Evolutionary conservation across 2,329 filamentous ascomycete species (phyloP).

Genomic region (Alternaria triticimaculans): DNA sequence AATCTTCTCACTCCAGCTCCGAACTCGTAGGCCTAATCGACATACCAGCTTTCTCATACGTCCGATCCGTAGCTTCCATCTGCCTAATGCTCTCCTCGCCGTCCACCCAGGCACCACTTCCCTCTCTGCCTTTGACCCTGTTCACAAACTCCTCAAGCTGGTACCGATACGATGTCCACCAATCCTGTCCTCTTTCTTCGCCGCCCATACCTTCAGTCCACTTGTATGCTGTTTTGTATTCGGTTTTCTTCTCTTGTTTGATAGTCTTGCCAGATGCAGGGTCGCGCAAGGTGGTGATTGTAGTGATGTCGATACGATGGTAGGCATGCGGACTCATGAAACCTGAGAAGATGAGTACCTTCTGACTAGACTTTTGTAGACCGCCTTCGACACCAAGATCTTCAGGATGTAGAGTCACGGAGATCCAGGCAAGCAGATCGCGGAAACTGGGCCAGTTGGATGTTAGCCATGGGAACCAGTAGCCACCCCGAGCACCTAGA

Average conservation of each 20-base stretch:
- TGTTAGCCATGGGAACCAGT: conserved; percentile 28
- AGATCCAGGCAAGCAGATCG: conserved; percentile 12
- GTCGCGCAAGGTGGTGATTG: conserved; percentile 2
- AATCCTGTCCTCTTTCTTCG: conserved; percentile 27
- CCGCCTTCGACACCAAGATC: conserved; percentile 11
- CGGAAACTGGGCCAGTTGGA: conserved; percentile 25
- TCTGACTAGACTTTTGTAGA: conserved; percentile 13
- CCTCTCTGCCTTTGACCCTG: conserved; percentile 34
- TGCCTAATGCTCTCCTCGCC: conserved; percentile 44
- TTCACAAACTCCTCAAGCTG: conserved; percentile 48
- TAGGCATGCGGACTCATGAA: conserved; percentile 31
- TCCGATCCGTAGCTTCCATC: conserved; percentile 46
- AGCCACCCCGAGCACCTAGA: conserved; percentile 22
- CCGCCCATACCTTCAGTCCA: conserved; percentile 41
- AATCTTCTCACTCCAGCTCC: conserved; percentile 3
- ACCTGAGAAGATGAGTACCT: conserved; percentile 18
- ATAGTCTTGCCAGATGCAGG: conserved; percentile 9
- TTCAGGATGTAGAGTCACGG: conserved; percentile 16
- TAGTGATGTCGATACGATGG: conserved; percentile 30
- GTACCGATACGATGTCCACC: conserved; percentile 47
- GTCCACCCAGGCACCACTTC: conserved; percentile 36
- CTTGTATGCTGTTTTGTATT: conserved; percentile 28
- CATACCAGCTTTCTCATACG: conserved; percentile 43
- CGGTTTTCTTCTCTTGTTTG: conserved; percentile 11
- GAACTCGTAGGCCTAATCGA: conserved; percentile 27